Percentiles rank a stretch among this genome's conserved stretches.
These are phyloP conservation scores for Marsdenia floribunda DNA, from an alignment of 257 asterid species.

Conservation along the genomic window DNA sequence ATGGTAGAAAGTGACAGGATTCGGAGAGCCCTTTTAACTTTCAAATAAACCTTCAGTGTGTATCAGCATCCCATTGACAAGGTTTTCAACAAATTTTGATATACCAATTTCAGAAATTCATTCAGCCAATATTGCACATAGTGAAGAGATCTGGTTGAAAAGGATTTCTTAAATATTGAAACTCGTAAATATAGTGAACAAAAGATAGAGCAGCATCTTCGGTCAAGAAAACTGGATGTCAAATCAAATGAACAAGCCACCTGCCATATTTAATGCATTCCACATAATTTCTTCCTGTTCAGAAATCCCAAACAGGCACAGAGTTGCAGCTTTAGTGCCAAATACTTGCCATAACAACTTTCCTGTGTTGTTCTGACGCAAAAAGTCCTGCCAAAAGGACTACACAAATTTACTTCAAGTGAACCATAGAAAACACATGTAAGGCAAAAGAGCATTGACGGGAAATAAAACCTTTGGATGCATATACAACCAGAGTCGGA, in stretches of 20 bases:
- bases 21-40: background rate
- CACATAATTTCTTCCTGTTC: slow-evolving; percentile 95
- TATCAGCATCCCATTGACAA: background rate
- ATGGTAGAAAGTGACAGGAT: background rate
- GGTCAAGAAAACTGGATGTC: background rate
- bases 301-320: slow-evolving; percentile 80
- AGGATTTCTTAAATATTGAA: background rate
- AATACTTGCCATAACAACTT: slow-evolving; percentile 90
- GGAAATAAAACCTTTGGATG: slow-evolving; percentile 77
- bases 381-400: slow-evolving; percentile 60
- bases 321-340: slow-evolving; percentile 61
- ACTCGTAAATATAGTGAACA: background rate
- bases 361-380: slow-evolving; percentile 95
- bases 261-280: slow-evolving; percentile 65
- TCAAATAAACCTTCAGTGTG: background rate
- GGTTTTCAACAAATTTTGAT: background rate
- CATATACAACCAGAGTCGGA: slow-evolving; percentile 90
- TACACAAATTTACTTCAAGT: background rate
- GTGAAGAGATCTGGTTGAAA: background rate
- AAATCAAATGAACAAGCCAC: slow-evolving; percentile 21
- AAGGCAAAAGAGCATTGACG: slow-evolving; percentile 6
- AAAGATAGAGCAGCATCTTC: background rate
- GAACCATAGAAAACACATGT: slow-evolving; percentile 2
- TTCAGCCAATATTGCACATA: background rate
- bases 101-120: background rate